Conservation (phyloP, 2,329 filamentous ascomycete genomes). For the Aspergillus sp. region DNA sequence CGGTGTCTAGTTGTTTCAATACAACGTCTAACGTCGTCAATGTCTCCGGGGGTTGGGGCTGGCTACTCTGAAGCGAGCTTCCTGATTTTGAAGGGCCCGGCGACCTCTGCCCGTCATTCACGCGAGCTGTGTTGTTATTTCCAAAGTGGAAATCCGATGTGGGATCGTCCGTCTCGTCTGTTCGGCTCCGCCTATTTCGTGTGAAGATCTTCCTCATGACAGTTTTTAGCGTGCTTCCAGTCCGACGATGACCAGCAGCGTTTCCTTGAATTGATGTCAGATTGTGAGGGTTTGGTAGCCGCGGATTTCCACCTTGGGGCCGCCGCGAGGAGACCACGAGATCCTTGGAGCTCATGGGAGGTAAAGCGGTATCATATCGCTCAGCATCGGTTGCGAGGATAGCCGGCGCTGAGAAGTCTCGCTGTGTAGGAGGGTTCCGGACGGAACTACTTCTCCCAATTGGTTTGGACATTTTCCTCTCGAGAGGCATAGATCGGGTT, state of each 20-base stretch:
- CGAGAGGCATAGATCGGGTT: not conserved
- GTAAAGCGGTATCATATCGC: constrained; percentile 29
- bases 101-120: constrained; percentile 18
- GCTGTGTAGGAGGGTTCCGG: constrained; percentile 4
- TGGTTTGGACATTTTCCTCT: constrained; percentile 14
- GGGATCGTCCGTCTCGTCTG: constrained; percentile 29
- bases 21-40: constrained; percentile 20
- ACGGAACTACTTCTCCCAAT: constrained; percentile 13
- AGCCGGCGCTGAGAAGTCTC: constrained; percentile 1
- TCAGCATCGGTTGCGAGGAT: constrained; percentile 7
- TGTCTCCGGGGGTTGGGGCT: constrained; percentile 21
- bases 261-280: constrained; percentile 21
- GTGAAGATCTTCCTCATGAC: constrained; percentile 48
- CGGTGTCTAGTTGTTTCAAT: constrained; percentile 22
- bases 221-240: constrained; percentile 42
- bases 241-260: constrained; percentile 36
- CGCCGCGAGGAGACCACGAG: constrained; percentile 16
- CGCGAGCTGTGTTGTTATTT: constrained; percentile 7
- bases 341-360: constrained; percentile 29
- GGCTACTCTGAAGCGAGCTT: constrained; percentile 24
- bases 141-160: constrained; percentile 19
- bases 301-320: constrained; percentile 15
- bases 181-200: constrained; percentile 36
- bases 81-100: constrained; percentile 26
- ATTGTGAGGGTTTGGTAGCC: constrained; percentile 24